Percentiles rank a stretch among this genome's conserved stretches.
phyloP scores from a whole-genome alignment of 805 yeast species.

The Candida loeiensis region DNA sequence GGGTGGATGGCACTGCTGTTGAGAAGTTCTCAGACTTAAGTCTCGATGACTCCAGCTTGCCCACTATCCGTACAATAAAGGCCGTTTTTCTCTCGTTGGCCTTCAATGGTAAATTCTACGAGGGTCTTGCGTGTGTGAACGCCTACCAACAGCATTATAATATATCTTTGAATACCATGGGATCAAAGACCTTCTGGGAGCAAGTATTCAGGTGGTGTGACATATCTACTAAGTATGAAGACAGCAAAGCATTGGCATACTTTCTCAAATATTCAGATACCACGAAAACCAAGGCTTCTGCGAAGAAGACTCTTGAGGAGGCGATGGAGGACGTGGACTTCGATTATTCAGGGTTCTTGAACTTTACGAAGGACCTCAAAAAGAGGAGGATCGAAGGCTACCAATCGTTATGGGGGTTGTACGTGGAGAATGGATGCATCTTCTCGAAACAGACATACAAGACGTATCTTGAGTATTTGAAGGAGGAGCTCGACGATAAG shows the following conservation, averaged over 20 bases:
- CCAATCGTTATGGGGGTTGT: slow-evolving; percentile 35
- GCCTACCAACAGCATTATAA: slow-evolving; percentile 31
- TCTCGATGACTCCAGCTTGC: slow-evolving; percentile 19
- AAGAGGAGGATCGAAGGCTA: slow-evolving; percentile 25
- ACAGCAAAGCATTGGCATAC: slow-evolving; percentile 24
- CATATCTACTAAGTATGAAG: slow-evolving; percentile 27
- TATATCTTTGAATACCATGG: slow-evolving; percentile 16
- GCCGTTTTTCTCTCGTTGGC: slow-evolving; percentile 33
- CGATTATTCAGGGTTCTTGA: slow-evolving; percentile 37
- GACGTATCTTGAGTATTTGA: slow-evolving; percentile 20
- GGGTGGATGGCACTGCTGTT: slow-evolving; percentile 18
- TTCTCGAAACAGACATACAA: slow-evolving; percentile 25
- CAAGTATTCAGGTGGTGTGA: slow-evolving; percentile 37
- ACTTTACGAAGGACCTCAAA: slow-evolving; percentile 21
- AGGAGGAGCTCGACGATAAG: slow-evolving; percentile 20
- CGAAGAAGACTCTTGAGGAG: slow-evolving; percentile 17
- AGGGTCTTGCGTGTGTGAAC: slow-evolving; percentile 33
- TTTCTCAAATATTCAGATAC: slow-evolving; percentile 19
- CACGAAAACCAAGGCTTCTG: slow-evolving; percentile 4
- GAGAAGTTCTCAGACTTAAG: slow-evolving; percentile 6
- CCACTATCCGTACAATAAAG: slow-evolving; percentile 22
- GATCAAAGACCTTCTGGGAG: slow-evolving; percentile 33
- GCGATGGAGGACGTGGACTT: slow-evolving; percentile 33
- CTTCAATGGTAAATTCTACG: slow-evolving; percentile 28
- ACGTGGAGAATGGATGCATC: slow-evolving; percentile 19